Evolutionary conservation across 495 filamentous ascomycete genomes (phyloP), one percentile per base, ranked within the genome.

Genomic region (Articulospora tetracladia): DNA sequence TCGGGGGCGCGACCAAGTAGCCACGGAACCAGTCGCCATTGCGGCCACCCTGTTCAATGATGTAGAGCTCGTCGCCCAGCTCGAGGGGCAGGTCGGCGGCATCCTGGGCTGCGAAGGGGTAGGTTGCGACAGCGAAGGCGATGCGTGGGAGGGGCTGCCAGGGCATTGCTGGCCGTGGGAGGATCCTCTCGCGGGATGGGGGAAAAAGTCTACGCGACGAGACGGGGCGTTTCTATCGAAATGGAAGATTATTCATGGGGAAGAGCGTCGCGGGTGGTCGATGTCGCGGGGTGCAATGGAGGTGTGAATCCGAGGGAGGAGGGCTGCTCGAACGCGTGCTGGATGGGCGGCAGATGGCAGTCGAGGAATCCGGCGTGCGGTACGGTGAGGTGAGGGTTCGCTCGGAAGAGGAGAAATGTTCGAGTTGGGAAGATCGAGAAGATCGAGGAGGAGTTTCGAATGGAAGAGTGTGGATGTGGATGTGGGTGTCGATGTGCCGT

Each of bases 91-190:
- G 85, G 73, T 98, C 94, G 66, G 90, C 90, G 27, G 93, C 86
- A 58, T 85, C 87, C 30, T 88, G 86, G 50, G 94, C 88, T 59
- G 86, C 82, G 75, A 98, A 98, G 28, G 94, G 94, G 70, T 92
- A 93, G 61, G 86, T 90, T 71, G 93, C 93, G 71, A 98, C 89
- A 62, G 93, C 95, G 76, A 97, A 98, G 66, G 92, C 94, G 77
- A 98, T 97, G 66, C 91, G 92, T 74, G 93, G 92, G 72, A 98
- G 83, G 61, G 94, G 92, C 81, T 87, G 84, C 94, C 94, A 98
- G 82, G 92, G 91, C 93, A 97, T 97, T 44, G 27, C 55, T 58
- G 15, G 19, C 4, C 15, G 34, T 10, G n/a, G 10, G 34, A 39
- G 34, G 34, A 10, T 39, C 10, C n/a, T 39, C 34, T 39, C 34